phyloP scores from a whole-genome alignment of 176 grass and related monocot species.

The Raddia guianensis region DNA sequence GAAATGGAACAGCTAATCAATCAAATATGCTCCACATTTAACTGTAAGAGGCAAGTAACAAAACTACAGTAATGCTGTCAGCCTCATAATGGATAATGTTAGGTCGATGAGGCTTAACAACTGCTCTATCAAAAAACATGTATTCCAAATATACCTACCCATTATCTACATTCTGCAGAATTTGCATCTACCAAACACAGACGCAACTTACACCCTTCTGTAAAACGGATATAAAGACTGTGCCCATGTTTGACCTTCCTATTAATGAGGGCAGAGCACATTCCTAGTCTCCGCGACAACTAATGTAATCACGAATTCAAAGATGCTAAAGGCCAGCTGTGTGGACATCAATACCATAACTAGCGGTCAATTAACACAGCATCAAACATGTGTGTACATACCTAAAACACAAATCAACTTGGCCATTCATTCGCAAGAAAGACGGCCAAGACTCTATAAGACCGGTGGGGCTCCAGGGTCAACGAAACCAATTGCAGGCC shows the following conservation, averaged over 20 bases:
- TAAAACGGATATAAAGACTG: neutral
- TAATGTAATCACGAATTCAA: slow-evolving; percentile 8
- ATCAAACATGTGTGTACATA: neutral
- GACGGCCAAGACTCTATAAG: neutral
- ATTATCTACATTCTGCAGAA: neutral
- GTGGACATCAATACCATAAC: slow-evolving; percentile 12
- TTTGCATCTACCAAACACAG: neutral
- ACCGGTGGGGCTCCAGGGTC: neutral
- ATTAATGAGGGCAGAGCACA: neutral
- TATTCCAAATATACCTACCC: neutral
- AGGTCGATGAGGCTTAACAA: neutral
- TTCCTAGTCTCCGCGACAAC: neutral
- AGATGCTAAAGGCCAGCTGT: neutral
- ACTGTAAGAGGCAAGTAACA: neutral
- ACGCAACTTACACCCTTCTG: neutral
- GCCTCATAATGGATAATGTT: neutral
- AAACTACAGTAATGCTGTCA: neutral
- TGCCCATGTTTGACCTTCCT: neutral
- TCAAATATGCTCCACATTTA: neutral
- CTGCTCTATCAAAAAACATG: neutral
- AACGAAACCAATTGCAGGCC: neutral
- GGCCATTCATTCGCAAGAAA: neutral
- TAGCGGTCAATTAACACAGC: neutral
- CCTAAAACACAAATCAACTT: neutral
- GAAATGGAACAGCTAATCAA: slow-evolving; percentile 32